Base-by-base conservation (phyloP, 2,329 filamentous ascomycete species). In the Ascochyta lentis region DNA sequence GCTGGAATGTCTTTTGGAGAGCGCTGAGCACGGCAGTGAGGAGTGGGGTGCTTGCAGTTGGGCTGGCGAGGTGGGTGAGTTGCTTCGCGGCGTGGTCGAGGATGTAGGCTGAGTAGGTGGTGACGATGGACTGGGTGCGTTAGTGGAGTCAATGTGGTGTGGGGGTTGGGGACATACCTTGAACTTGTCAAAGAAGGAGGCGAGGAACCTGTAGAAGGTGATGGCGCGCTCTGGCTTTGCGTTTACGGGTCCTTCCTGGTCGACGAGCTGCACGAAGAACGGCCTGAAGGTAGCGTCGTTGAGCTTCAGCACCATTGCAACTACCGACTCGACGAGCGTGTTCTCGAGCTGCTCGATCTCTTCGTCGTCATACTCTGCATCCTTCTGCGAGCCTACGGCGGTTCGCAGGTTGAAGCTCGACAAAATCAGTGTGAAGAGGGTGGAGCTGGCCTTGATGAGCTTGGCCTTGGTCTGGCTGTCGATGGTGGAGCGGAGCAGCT, bases 261-360 rank as follows among this genome's bases (percentile, higher is more conserved):
- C 91, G 41, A 96, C 82, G n/a, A 97, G 80, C 61, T 89, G 86
- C 15, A 87, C 84, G 79, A 98, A 99, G 60, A 99, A 87, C 0
- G 95, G 96, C 12, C 93, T 85, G 86, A 99, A 99, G 0, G 90
- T 87, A 0, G 90, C 88, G 72, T 99, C 95, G 77, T 97, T 98
- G 59, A 99, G 85, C 81, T 98, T 98, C 80, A 96, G 92, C 49
- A 96, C 90, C 87, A 97, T 95, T 76, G 92, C 90, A 56, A 99
- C 84, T 0, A 88, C 86, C 12, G 89, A 86, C 9, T 89, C 84
- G 70, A 91, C 89, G 63, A 91, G 61, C 1, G 81, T 79, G 2
- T 79, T 78, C 71, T 96, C 91, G 12, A 92, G 80, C 38, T 82
- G 79, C 19, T 80, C 76, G 6, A 90, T 74, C 40, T 83, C 78